These are phyloP conservation scores for Chaetomidium leptoderma DNA, from an alignment of 495 filamentous ascomycete genomes.

Conservation along the genomic window DNA sequence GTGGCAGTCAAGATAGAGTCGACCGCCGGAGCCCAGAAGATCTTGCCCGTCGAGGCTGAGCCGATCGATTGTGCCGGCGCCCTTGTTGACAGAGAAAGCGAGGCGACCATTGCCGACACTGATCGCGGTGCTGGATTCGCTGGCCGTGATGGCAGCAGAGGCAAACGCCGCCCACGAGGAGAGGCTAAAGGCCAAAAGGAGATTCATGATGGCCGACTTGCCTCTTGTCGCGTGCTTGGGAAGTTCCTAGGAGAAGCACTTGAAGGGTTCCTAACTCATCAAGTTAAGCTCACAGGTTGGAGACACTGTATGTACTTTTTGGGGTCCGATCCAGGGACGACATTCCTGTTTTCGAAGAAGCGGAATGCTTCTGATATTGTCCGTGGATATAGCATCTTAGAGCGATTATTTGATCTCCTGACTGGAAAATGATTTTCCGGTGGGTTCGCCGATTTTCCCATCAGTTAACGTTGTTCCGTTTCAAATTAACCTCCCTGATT, in stretches of 20 bases:
- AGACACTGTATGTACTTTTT: too few species aligned
- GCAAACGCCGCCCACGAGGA: neutral
- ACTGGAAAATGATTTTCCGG: too few species aligned
- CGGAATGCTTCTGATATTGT: too few species aligned
- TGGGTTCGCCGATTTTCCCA: too few species aligned
- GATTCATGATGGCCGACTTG: neutral
- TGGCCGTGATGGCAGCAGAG: neutral
- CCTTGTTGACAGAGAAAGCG: neutral
- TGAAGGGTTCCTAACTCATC: too few species aligned
- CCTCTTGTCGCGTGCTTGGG: neutral
- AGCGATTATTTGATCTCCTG: too few species aligned
- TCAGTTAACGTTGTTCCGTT: too few species aligned
- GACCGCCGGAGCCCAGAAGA: neutral
- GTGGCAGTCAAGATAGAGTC: slow-evolving; percentile 3
- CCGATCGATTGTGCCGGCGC: neutral
- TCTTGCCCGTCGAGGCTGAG: slow-evolving; percentile 1
- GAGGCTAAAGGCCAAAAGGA: neutral
- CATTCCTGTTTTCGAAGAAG: too few species aligned
- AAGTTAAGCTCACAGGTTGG: too few species aligned
- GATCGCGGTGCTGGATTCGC: neutral
- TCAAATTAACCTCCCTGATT: too few species aligned
- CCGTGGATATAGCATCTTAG: too few species aligned
- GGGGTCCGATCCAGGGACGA: too few species aligned
- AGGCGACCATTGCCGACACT: neutral
- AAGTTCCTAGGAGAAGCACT: neutral